These are phyloP conservation scores for Geotrichum macrosporum DNA, from an alignment of 1,139 yeast genomes.

Conservation along the genomic window DNA sequence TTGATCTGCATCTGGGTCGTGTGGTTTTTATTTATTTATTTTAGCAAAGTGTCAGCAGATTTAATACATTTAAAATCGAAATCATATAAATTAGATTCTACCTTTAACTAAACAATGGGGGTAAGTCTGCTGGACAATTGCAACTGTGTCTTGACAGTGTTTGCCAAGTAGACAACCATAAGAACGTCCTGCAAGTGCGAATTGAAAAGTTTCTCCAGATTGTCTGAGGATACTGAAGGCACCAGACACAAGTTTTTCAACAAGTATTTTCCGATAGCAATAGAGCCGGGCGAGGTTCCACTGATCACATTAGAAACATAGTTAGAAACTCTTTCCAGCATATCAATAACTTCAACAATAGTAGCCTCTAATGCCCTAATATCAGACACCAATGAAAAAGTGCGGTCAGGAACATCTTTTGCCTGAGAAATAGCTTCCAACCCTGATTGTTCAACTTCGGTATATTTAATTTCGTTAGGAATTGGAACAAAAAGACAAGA, in stretches of 20 bases:
- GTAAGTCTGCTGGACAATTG: constrained; percentile 76
- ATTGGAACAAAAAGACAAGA: constrained; percentile 77
- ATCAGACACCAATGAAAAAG: constrained; percentile 41
- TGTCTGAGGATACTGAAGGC: constrained; percentile 59
- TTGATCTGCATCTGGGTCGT: not conserved
- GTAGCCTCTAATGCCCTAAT: constrained; percentile 51
- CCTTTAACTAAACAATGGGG: constrained; percentile 39
- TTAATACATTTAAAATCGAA: not conserved
- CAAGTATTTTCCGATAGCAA: constrained; percentile 63
- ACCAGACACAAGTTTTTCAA: constrained; percentile 57
- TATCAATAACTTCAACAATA: constrained; percentile 51
- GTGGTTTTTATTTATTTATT: not conserved
- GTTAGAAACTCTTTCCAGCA: constrained; percentile 53
- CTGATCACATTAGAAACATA: constrained; percentile 47
- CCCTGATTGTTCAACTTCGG: constrained; percentile 50
- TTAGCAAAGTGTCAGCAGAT: too few species aligned
- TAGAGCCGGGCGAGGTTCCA: constrained; percentile 43
- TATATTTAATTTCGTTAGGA: constrained; percentile 60
- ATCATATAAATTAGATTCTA: not conserved
- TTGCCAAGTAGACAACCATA: constrained; percentile 78
- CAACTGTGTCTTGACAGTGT: constrained; percentile 80
- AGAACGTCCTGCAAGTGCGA: constrained; percentile 77
- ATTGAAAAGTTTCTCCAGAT: constrained; percentile 59
- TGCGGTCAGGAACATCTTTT: constrained; percentile 38
- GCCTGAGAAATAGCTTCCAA: constrained; percentile 39